phyloP scores from a whole-genome alignment of 257 asterid species.

The Fraxinus anomala region DNA sequence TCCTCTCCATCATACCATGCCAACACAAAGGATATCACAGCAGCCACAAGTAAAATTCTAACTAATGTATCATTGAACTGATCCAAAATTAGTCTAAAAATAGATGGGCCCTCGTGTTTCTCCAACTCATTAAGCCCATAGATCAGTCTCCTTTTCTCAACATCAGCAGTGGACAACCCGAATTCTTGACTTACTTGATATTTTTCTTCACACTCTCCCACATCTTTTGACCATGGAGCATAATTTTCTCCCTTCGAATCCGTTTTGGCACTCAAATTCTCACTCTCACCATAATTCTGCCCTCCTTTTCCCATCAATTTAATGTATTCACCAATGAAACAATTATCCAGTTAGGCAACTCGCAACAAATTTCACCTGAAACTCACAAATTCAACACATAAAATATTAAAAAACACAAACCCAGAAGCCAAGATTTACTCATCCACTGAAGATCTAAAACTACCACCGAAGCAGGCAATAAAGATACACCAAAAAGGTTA shows the following conservation, averaged over 20 bases:
- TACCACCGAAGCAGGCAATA: background rate
- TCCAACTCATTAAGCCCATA: conserved; percentile 88
- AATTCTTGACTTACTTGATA: conserved; percentile 55
- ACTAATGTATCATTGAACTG: conserved; percentile 95
- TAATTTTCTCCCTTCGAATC: conserved; percentile 41
- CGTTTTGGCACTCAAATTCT: conserved; percentile 33
- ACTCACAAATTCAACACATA: conserved; percentile 28
- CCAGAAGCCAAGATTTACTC: conserved; percentile 22
- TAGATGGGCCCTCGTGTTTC: conserved; percentile 88
- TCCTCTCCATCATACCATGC: conserved; percentile 96
- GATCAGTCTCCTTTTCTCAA: conserved; percentile 72
- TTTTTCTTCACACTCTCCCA: conserved; percentile 72
- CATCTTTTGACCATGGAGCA: conserved; percentile 83
- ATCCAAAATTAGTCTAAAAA: conserved; percentile 76
- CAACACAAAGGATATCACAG: conserved; percentile 88
- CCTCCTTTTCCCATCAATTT: conserved; percentile 88
- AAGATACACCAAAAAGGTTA: background rate
- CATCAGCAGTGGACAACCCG: conserved; percentile 69
- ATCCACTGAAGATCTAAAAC: conserved; percentile 24
- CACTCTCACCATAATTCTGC: conserved; percentile 58
- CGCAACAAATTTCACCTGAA: conserved; percentile 22
- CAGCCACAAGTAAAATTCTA: conserved; percentile 86
- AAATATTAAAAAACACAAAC: background rate
- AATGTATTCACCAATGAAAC: conserved; percentile 8
- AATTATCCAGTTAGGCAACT: background rate